These are phyloP conservation scores for Intubia oerlemansii DNA, from an alignment of 2,329 filamentous ascomycete species.

Conservation along the genomic window DNA sequence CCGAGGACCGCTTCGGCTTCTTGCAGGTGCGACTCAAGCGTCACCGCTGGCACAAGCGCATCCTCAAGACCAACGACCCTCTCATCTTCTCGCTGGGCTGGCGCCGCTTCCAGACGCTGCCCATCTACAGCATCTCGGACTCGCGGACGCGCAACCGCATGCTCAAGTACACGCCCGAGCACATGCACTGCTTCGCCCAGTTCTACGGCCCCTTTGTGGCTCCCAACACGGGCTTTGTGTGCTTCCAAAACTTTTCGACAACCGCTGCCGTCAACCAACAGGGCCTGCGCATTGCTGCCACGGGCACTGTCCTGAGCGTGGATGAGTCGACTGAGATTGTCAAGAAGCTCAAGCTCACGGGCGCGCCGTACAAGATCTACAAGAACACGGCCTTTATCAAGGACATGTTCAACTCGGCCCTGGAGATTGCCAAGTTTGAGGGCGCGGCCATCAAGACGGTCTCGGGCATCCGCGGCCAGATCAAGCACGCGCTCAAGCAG, in stretches of 20 bases:
- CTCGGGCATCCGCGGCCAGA: slow-evolving; percentile 84
- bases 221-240: slow-evolving; percentile 88
- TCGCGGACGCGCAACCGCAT: slow-evolving; percentile 86
- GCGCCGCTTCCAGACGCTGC: slow-evolving; percentile 82
- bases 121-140: slow-evolving; percentile 88
- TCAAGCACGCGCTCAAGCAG: slow-evolving; percentile 88
- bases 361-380: slow-evolving; percentile 78
- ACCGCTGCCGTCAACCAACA: slow-evolving; percentile 34
- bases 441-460: slow-evolving; percentile 91
- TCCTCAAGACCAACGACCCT: slow-evolving; percentile 93
- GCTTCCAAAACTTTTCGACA: slow-evolving; percentile 72
- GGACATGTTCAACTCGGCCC: slow-evolving; percentile 84
- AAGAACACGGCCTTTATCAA: slow-evolving; percentile 98
- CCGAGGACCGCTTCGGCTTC: slow-evolving; percentile 88
- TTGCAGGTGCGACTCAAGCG: slow-evolving; percentile 93
- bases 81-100: slow-evolving; percentile 93
- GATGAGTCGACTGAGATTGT: slow-evolving; percentile 95
- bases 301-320: slow-evolving; percentile 79
- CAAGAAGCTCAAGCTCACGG: slow-evolving; percentile 78
- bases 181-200: slow-evolving; percentile 96
- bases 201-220: slow-evolving; percentile 91
- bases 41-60: slow-evolving; percentile 98
- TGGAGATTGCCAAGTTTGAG: slow-evolving; percentile 97
- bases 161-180: slow-evolving; percentile 97
- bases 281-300: slow-evolving; percentile 86